Evolutionary conservation across 345 rosid species (phyloP).

Genomic region (Bretschneidera sinensis): DNA sequence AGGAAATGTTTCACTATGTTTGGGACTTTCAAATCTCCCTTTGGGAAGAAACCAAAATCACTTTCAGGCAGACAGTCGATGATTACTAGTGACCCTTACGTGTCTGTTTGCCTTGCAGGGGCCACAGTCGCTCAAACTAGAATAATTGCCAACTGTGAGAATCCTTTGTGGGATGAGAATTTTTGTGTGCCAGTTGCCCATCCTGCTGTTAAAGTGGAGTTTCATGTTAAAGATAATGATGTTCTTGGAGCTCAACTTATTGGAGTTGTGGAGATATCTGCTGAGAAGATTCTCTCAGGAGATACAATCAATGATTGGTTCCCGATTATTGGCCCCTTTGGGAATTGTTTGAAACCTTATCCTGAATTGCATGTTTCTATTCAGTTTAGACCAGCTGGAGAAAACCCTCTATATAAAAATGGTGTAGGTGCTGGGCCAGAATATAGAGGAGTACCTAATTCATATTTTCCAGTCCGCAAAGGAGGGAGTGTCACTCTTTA

Average conservation of each 20-base stretch:
- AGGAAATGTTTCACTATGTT: constrained; percentile 40
- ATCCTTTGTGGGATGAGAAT: constrained; percentile 69
- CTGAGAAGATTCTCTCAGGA: constrained; percentile 34
- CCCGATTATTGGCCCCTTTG: constrained; percentile 27
- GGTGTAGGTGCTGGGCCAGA: constrained; percentile 61
- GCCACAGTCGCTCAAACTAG: constrained; percentile 65
- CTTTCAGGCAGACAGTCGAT: constrained; percentile 30
- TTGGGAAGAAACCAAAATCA: constrained; percentile 3
- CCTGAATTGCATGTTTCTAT: constrained; percentile 52
- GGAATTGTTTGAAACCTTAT: constrained; percentile 27
- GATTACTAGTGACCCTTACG: constrained; percentile 68
- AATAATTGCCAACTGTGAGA: constrained; percentile 53
- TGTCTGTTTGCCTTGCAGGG: constrained; percentile 55
- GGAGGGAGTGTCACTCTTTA: constrained; percentile 61
- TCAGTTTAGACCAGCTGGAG: constrained; percentile 35
- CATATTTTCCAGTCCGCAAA: constrained; percentile 58
- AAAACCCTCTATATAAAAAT: constrained; percentile 31
- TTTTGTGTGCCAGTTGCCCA: constrained; percentile 56
- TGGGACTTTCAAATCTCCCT: constrained; percentile 28
- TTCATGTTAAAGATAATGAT: constrained; percentile 70
- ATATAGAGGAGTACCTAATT: constrained; percentile 44
- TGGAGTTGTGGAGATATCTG: constrained; percentile 51
- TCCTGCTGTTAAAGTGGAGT: constrained; percentile 43
- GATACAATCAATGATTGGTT: constrained; percentile 51
- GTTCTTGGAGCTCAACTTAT: constrained; percentile 61